Percentiles rank a stretch among this genome's conserved stretches.
Evolutionary conservation across 306 rosid genomes (phyloP).

Genomic region (Calophaca sinica): DNA sequence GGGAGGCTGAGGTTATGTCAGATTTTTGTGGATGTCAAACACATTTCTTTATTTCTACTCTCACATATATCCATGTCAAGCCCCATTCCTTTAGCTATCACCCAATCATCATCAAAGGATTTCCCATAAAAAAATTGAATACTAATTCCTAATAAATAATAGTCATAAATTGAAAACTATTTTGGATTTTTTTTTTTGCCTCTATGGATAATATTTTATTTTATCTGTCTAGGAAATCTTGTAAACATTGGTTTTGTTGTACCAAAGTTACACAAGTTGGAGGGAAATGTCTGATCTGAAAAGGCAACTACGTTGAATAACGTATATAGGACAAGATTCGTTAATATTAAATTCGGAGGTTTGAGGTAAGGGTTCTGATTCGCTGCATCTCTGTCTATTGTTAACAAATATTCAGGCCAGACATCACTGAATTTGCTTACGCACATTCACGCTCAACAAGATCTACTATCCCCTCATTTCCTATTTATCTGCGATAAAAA

Average conservation of each 20-base stretch:
- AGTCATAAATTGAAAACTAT: background rate
- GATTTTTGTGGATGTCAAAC: constrained; percentile 59
- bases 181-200: background rate
- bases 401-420: background rate
- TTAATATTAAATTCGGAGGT: background rate
- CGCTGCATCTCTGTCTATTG: background rate
- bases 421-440: background rate
- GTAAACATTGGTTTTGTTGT: background rate
- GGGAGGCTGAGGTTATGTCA: constrained; percentile 52
- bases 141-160: background rate
- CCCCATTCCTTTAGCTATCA: constrained; percentile 22
- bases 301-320: constrained; percentile 47
- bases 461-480: background rate
- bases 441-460: constrained; percentile 11
- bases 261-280: constrained; percentile 43
- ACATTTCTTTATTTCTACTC: constrained; percentile 21
- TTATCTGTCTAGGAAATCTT: background rate
- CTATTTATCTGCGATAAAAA: too few relatives aligned
- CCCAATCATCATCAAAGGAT: constrained; percentile 36
- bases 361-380: background rate
- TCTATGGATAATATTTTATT: background rate
- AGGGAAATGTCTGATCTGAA: constrained; percentile 61
- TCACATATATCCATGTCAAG: constrained; percentile 39
- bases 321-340: constrained; percentile 50
- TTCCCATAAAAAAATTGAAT: background rate